phyloP scores from a whole-genome alignment of 495 filamentous ascomycete genomes.

The Emericellopsis terricola region DNA sequence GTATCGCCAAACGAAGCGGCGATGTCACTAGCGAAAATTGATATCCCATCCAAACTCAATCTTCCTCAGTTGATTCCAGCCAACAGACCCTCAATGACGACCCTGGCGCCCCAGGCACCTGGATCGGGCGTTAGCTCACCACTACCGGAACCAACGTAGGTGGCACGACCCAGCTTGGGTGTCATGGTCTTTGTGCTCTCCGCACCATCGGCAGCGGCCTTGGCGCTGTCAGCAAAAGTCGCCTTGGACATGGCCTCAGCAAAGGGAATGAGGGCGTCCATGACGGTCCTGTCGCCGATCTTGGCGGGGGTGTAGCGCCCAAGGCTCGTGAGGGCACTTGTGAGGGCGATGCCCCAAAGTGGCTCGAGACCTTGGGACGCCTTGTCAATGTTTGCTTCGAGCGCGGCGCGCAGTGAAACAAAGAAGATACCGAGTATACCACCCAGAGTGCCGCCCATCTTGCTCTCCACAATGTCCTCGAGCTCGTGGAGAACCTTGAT shows the following conservation, averaged over 20 bases:
- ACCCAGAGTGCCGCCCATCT: constrained; percentile 42
- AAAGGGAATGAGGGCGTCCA: constrained; percentile 43
- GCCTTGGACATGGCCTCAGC: constrained; percentile 23
- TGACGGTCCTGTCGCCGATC: constrained; percentile 32
- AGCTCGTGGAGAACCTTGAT: constrained; percentile 32
- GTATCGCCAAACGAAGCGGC: no score
- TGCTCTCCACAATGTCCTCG: constrained; percentile 35
- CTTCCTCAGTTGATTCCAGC: no score
- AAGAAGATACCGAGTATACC: constrained; percentile 43
- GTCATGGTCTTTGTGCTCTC: constrained; percentile 34
- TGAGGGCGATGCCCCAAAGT: constrained; percentile 20
- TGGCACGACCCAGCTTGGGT: constrained; percentile 38
- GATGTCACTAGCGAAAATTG: no score
- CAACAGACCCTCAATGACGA: constrained; percentile 33
- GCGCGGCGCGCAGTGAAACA: constrained; percentile 31
- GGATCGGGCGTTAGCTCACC: constrained; percentile 36
- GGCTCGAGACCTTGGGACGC: constrained; percentile 9
- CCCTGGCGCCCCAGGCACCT: constrained; percentile 42
- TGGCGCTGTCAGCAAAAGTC: constrained; percentile 29
- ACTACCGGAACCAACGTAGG: constrained; percentile 33
- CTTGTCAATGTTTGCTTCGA: constrained; percentile 20
- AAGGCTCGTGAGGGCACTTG: constrained; percentile 22
- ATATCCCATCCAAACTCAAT: no score
- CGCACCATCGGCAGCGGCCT: constrained; percentile 33
- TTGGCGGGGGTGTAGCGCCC: constrained; percentile 27